phyloP scores from a whole-genome alignment of 2,329 filamentous ascomycete species.

The Alternaria triticina region DNA sequence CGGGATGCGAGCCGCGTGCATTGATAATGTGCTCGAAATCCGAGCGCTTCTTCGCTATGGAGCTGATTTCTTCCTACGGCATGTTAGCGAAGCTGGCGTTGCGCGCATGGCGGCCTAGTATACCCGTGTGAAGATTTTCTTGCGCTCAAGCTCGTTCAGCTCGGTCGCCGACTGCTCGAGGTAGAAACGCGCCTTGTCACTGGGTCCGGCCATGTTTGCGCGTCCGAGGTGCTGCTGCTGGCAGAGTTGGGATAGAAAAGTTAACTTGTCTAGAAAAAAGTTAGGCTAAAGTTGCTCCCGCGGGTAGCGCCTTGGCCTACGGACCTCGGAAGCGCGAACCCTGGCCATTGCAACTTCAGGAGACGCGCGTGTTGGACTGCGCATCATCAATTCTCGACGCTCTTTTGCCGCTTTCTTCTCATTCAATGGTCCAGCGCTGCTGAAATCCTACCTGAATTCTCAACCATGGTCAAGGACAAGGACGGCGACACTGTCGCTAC shows the following conservation, averaged over 20 bases:
- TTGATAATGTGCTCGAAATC: constrained; percentile 93
- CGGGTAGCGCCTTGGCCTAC: constrained; percentile 30
- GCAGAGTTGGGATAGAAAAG: constrained; percentile 27
- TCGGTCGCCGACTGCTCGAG: constrained; percentile 92
- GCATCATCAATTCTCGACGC: constrained; percentile 27
- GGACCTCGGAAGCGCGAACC: constrained; percentile 24
- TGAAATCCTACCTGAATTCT: constrained; percentile 7
- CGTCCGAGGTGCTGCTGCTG: constrained; percentile 11
- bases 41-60: constrained; percentile 87
- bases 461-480: constrained; percentile 65
- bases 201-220: constrained; percentile 75
- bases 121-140: constrained; percentile 86
- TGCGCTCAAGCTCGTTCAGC: constrained; percentile 88
- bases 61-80: constrained; percentile 80
- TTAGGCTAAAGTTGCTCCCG: constrained; percentile 25
- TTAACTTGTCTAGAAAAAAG: constrained; percentile 20
- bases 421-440: constrained; percentile 20
- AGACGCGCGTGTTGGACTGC: constrained; percentile 28
- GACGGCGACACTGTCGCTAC: constrained; percentile 68
- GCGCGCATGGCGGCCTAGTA: constrained; percentile 10
- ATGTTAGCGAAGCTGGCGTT: constrained; percentile 9
- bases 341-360: constrained; percentile 37
- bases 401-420: constrained; percentile 36
- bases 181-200: constrained; percentile 94
- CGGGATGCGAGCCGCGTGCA: constrained; percentile 72